Evolutionary conservation across 2,329 filamentous ascomycete species (phyloP), one percentile per base, ranked within the genome.

Genomic region (Pseudocercospora cruenta): DNA sequence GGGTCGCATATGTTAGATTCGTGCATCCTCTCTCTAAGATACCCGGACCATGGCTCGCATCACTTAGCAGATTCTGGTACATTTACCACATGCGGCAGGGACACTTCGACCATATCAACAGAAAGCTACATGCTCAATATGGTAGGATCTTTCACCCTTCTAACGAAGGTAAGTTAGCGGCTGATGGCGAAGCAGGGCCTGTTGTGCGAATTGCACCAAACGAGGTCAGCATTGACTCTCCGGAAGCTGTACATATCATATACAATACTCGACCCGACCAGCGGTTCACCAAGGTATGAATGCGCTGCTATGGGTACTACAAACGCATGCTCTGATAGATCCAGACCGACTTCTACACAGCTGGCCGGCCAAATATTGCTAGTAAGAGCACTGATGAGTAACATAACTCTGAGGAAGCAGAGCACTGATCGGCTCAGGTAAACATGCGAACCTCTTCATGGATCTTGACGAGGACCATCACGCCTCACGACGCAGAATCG

Each of bases 171-270:
- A 12, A 14, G n/a, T 36, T 8, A 36, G 3, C 10, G 2, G 10
- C 2, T 36, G 36, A 39, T 6, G n/a, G 14, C 12, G 2, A 12
- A 39, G 36, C 36, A 39, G 36, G 36, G 0, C 87, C 87, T 1
- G 78, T 94, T 0, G 87, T 94, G 22, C 85, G 91, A 22, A 90
- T 94, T 70, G 88, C 90, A 70, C 91, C 91, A 0, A 87, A 91
- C 71, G 91, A 94, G 71, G 83, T 78, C n/a, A 24, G 19, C n/a
- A 21, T 21, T 24, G n/a, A 9, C 7, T 21, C n/a, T 49, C 3
- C 45, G 5, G 45, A 49, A 49, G 45, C 19, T 22, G 21, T 19
- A 19, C 45, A 19, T 8, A 21, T 19, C 3, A 47, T 47, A 47
- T 47, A 47, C 45, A 47, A 21, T 19, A 47, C 14, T 2, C 8